These are phyloP conservation scores for Rhodotorula sp. DNA, from an alignment of 1,284 basidiomycete species.

Conservation along the genomic window DNA sequence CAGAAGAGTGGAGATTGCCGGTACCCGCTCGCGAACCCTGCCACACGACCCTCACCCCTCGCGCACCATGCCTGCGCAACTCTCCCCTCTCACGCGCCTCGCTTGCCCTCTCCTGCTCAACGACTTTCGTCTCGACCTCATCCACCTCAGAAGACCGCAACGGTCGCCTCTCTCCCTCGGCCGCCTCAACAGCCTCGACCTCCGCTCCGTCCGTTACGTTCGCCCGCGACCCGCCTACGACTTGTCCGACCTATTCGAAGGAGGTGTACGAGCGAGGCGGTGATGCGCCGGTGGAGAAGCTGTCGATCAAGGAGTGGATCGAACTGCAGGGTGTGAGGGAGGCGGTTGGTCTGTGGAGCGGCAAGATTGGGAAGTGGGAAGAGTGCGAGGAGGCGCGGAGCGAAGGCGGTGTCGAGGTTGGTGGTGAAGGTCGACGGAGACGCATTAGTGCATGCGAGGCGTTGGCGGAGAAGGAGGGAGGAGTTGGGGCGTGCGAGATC, in stretches of 20 bases:
- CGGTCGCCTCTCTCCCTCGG: conserved; percentile 12
- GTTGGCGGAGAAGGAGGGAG: not conserved
- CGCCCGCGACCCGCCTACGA: conserved; percentile 15
- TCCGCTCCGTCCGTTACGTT: conserved; percentile 27
- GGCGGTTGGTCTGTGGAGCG: conserved; percentile 38
- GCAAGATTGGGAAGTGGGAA: conserved; percentile 32
- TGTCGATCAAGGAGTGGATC: conserved; percentile 38
- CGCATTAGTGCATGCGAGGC: not conserved
- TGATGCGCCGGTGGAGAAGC: conserved; percentile 35
- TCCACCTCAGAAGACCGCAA: not conserved
- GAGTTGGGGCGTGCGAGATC: not conserved
- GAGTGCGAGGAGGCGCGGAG: not conserved
- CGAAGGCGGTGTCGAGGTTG: not conserved
- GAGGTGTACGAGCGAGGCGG: conserved; percentile 33
- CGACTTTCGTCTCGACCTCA: conserved; percentile 1
- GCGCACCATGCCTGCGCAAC: conserved; percentile 23
- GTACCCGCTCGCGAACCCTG: not conserved
- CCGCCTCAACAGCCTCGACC: conserved; percentile 17
- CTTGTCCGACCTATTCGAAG: conserved; percentile 27
- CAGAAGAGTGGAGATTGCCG: conserved; percentile 5
- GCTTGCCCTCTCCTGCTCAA: not conserved
- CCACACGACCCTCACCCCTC: conserved; percentile 11
- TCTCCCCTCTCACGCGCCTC: conserved; percentile 18
- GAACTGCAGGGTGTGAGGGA: conserved; percentile 38
- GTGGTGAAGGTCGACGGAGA: not conserved